Percentiles rank a stretch among this genome's conserved stretches.
phyloP scores from a whole-genome alignment of 2,329 filamentous ascomycete species.

The Huntiella abstrusa region DNA sequence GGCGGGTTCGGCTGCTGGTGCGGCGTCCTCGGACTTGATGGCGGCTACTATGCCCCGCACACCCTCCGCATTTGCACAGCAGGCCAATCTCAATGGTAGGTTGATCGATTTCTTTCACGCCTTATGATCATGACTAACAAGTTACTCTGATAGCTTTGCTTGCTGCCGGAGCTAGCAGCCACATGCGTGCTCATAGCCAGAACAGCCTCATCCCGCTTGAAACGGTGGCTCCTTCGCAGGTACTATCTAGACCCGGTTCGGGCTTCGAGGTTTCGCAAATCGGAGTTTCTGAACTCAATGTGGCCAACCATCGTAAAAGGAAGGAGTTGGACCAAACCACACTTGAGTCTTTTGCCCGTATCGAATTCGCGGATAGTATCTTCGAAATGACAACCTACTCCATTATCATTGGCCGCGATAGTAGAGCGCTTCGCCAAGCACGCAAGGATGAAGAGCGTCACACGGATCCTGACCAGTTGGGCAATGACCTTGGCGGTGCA shows the following conservation, averaged over 20 bases:
- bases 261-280: conserved; percentile 3
- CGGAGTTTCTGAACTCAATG: neutral
- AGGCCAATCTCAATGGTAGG: conserved; percentile 2
- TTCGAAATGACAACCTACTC: conserved; percentile 64
- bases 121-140: conserved; percentile 2
- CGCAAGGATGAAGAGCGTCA: conserved; percentile 30
- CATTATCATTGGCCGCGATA: conserved; percentile 54
- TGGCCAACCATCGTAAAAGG: neutral
- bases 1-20: neutral
- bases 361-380: conserved; percentile 56
- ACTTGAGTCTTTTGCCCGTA: conserved; percentile 35
- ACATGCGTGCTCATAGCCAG: neutral
- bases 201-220: conserved; percentile 2
- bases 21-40: conserved; percentile 3
- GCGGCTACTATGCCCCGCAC: conserved; percentile 9
- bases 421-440: conserved; percentile 36
- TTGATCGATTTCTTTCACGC: neutral
- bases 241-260: conserved; percentile 1
- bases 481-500: conserved; percentile 15
- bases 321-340: neutral
- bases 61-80: conserved; percentile 9
- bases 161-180: neutral
- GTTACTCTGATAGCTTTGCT: conserved; percentile 5
- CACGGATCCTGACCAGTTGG: conserved; percentile 25
- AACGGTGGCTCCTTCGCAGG: conserved; percentile 8